A percentile compares a stretch with the other conserved stretches of the same genome.
phyloP scores from a whole-genome alignment of 371 early-diverging fungal genomes.

The Lichtheimia corymbifera region DNA sequence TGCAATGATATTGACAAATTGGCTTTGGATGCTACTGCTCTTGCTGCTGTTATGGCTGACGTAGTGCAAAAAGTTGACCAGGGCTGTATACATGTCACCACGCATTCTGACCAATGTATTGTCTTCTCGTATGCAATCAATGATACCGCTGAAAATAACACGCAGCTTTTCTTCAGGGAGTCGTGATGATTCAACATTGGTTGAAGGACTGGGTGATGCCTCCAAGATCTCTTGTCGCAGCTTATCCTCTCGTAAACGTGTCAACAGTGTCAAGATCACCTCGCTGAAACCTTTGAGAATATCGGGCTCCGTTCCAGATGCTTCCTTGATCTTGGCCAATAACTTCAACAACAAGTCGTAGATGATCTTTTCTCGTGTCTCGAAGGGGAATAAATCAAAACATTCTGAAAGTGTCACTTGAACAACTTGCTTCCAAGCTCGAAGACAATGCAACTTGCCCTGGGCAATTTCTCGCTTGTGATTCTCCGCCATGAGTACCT shows the following conservation, averaged over 20 bases:
- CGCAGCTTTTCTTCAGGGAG: constrained; percentile 58
- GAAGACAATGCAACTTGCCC: constrained; percentile 63
- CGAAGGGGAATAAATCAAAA: constrained; percentile 60
- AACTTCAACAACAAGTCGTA: constrained; percentile 63
- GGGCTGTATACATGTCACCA: constrained; percentile 81
- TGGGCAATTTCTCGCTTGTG: constrained; percentile 62
- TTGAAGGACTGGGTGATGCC: constrained; percentile 12
- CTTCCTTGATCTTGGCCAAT: constrained; percentile 53
- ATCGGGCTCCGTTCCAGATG: constrained; percentile 29
- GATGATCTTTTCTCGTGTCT: constrained; percentile 60
- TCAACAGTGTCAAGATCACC: constrained; percentile 58
- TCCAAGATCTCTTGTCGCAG: constrained; percentile 38
- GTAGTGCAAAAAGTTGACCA: constrained; percentile 74
- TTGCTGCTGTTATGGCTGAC: constrained; percentile 21
- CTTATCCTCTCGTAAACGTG: constrained; percentile 33
- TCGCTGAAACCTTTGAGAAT: constrained; percentile 64
- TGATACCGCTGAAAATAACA: constrained; percentile 64
- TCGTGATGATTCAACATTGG: constrained; percentile 32
- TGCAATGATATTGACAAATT: constrained; percentile 20
- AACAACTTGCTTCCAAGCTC: constrained; percentile 82
- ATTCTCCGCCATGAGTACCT: constrained; percentile 62
- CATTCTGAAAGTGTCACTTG: constrained; percentile 70
- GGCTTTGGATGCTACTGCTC: constrained; percentile 10
- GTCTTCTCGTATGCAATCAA: constrained; percentile 64
- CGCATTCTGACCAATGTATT: constrained; percentile 68